phyloP scores from a whole-genome alignment of 768 basidiomycete species.

The Paxillus involutus region DNA sequence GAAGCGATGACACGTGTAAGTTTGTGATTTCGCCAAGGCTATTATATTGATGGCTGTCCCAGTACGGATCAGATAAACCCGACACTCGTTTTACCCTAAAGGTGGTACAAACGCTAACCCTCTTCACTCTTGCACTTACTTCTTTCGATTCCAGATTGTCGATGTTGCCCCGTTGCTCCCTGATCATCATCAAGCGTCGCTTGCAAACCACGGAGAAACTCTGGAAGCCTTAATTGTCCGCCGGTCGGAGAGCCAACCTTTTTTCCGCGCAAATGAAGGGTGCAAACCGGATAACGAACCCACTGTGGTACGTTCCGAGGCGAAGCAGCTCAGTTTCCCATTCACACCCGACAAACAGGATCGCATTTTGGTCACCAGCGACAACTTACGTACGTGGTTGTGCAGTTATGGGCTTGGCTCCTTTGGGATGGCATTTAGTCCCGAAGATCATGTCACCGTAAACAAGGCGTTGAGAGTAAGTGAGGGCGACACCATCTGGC shows the following conservation, averaged over 20 bases:
- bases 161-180: conserved; percentile 34
- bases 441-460: conserved; percentile 32
- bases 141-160: conserved; percentile 29
- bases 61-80: conserved; percentile 96
- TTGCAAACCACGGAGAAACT: conserved; percentile 25
- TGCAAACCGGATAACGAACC: conserved; percentile 18
- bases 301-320: conserved; percentile 21
- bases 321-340: neutral
- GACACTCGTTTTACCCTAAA: conserved; percentile 87
- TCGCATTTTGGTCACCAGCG: conserved; percentile 47
- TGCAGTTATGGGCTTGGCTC: conserved; percentile 31
- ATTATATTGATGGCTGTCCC: conserved; percentile 17
- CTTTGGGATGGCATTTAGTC: conserved; percentile 17
- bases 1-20: conserved; percentile 89
- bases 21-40: conserved; percentile 13
- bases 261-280: conserved; percentile 28
- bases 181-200: conserved; percentile 20
- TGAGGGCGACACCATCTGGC: conserved; percentile 57
- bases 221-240: conserved; percentile 36
- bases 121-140: conserved; percentile 8
- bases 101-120: conserved; percentile 44
- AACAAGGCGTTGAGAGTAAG: conserved; percentile 43
- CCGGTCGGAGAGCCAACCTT: conserved; percentile 20
- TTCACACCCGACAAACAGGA: conserved; percentile 37
- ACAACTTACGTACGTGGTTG: conserved; percentile 50